Evolutionary conservation across 202 grass and related monocot genomes (phyloP), one percentile per base, ranked within the genome.

Genomic region (Carex arenaria): DNA sequence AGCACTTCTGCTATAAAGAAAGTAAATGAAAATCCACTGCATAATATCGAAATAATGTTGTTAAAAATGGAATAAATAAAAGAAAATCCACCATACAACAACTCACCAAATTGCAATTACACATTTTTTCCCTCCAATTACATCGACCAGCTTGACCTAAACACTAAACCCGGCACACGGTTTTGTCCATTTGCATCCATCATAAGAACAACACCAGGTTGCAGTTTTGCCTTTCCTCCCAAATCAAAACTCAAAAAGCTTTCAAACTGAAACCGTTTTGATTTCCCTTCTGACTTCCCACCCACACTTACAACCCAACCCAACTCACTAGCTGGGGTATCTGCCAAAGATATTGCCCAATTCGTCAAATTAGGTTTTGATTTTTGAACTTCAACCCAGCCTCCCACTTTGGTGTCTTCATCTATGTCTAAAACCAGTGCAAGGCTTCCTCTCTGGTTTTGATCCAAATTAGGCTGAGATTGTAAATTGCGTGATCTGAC

Each of bases 91-190:
- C 54, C 31, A 62, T 80, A 63, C 15, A 31, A 55, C 19, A 55
- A 80, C 9, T 26, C 15, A 61, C 34, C n/a, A 64, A 64, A 80
- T 28, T 61, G 7, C 13, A 80, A 80, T 40, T 80, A 57, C 49
- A 55, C 47, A 40, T 45, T 42, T 43, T 43, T 34, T 23, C 40
- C 52, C 40, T 63, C 56, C 18, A 34, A 53, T 88, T 81, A 97
- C 81, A 97, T 87, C 18, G 78, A 93, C 95, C 92, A 98, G 79
- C 80, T 93, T 43, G 95, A 91, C 55, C 76, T 86, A 78, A 93
- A 87, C 42, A 94, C 86, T n/a, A 94, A 63, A 59, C 82, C 87
- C 11, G 90, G 87, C 54, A 71, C 10, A 10, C 83, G 85, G n/a
- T 84, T 66, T 67, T 64, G 80, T 14, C 86, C 92, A 68, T 53